Percentiles rank a stretch among this genome's conserved stretches.
Evolutionary conservation across 441 rosid species (phyloP).

Genomic region (Pelargonium cotyledonis): DNA sequence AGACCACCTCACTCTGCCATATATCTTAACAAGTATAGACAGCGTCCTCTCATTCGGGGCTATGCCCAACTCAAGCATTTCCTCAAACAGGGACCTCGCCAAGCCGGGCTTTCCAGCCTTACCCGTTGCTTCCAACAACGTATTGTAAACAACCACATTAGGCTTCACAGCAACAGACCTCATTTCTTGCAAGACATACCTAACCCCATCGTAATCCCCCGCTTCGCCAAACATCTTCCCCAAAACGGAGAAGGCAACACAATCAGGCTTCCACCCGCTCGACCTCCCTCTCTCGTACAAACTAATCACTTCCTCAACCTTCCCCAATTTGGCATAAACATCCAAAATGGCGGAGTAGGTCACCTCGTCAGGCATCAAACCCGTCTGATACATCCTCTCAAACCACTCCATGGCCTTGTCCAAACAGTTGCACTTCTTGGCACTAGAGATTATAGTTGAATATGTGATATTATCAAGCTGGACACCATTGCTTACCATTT

Average conservation of each 20-base stretch:
- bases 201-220: conserved; percentile 58
- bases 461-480: conserved; percentile 89
- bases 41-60: conserved; percentile 75
- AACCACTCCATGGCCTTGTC: conserved; percentile 90
- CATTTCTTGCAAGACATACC: conserved; percentile 88
- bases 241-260: conserved; percentile 33
- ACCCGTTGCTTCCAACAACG: conserved; percentile 82
- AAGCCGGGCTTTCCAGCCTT: conserved; percentile 85
- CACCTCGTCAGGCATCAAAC: conserved; percentile 94
- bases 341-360: conserved; percentile 80
- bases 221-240: conserved; percentile 1
- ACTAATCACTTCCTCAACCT: conserved; percentile 76
- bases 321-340: conserved; percentile 76
- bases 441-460: conserved; percentile 86
- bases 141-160: conserved; percentile 74
- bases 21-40: conserved; percentile 75
- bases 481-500: conserved; percentile 68
- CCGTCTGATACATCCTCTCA: conserved; percentile 83
- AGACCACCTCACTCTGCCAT: conserved; percentile 87
- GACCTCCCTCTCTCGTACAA: conserved; percentile 91
- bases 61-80: conserved; percentile 65
- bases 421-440: conserved; percentile 62
- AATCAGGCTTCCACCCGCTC: conserved; percentile 74
- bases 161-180: conserved; percentile 70
- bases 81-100: conserved; percentile 70